These are phyloP conservation scores for Aspergillus sp. DNA, from an alignment of 2,329 filamentous ascomycete genomes.

Conservation along the genomic window DNA sequence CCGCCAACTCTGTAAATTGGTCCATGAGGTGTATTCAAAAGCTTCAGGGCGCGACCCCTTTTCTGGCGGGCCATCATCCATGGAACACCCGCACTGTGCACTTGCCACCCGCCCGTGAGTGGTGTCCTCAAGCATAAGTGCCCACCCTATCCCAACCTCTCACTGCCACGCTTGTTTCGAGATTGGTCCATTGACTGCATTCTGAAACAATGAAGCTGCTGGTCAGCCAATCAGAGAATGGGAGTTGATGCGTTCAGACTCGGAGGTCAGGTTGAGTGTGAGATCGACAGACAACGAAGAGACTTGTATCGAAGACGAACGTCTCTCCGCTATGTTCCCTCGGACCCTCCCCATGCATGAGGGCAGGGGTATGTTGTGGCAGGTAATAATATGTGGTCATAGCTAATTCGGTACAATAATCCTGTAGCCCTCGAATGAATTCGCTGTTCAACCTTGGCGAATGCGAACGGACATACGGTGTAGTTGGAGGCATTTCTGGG, in stretches of 20 bases:
- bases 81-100: background rate
- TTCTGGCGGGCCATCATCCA: background rate
- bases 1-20: too few relatives aligned
- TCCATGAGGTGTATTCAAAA: background rate
- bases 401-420: too few relatives aligned
- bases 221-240: background rate
- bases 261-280: background rate
- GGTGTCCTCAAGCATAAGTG: background rate
- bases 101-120: too few relatives aligned
- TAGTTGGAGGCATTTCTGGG: too few relatives aligned
- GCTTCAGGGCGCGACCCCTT: background rate
- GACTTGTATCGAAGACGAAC: background rate
- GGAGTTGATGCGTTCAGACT: background rate
- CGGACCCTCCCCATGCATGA: too few relatives aligned
- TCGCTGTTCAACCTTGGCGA: too few relatives aligned
- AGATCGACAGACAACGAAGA: background rate
- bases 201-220: constrained; percentile 2
- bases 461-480: too few relatives aligned
- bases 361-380: too few relatives aligned
- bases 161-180: background rate
- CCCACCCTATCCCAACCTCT: too few relatives aligned
- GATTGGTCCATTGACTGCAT: background rate
- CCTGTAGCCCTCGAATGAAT: too few relatives aligned
- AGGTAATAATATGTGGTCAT: too few relatives aligned
- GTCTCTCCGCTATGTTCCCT: background rate